Evolutionary conservation across 352 stramenopile genomes (phyloP).

Genomic region (Phytophthora tubulina): DNA sequence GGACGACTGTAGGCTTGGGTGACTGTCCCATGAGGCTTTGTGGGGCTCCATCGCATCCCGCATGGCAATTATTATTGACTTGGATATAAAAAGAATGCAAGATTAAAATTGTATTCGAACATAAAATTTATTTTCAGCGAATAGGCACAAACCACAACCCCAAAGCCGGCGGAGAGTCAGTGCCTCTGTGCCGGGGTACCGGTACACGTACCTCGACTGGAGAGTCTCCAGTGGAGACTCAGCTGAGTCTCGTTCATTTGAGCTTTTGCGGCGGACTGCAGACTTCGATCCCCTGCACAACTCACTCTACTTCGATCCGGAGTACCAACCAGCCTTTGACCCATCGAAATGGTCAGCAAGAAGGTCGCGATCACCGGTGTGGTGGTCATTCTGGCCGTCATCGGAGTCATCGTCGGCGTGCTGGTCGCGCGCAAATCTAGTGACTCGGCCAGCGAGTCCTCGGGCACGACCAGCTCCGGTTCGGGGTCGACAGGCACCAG

Average conservation of each 20-base stretch:
- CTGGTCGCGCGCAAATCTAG: slow-evolving; percentile 43
- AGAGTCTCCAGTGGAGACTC: slow-evolving; percentile 15
- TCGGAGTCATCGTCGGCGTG: slow-evolving; percentile 59
- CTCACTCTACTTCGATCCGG: background rate
- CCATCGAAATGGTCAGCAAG: slow-evolving; percentile 38
- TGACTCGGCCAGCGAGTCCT: slow-evolving; percentile 44
- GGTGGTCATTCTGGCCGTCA: slow-evolving; percentile 57
- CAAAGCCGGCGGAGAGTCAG: slow-evolving; percentile 22
- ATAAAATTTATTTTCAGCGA: slow-evolving; percentile 20
- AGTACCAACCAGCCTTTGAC: slow-evolving; percentile 17
- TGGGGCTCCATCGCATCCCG: background rate
- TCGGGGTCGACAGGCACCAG: slow-evolving; percentile 28
- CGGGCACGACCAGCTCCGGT: slow-evolving; percentile 29
- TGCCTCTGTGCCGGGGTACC: slow-evolving; percentile 28
- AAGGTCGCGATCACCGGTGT: slow-evolving; percentile 50
- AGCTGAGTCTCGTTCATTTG: too few relatives aligned
- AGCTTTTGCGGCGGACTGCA: slow-evolving; percentile 31
- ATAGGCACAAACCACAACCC: slow-evolving; percentile 19
- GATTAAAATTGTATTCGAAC: slow-evolving; percentile 14
- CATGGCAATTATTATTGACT: slow-evolving; percentile 4
- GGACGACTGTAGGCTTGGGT: slow-evolving; percentile 1
- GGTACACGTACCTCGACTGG: background rate
- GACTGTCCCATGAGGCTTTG: slow-evolving; percentile 21
- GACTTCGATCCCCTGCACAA: slow-evolving; percentile 3
- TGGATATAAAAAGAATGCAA: background rate